phyloP scores from a whole-genome alignment of 805 yeast genomes.

The Blastobotrys peoriensis region DNA sequence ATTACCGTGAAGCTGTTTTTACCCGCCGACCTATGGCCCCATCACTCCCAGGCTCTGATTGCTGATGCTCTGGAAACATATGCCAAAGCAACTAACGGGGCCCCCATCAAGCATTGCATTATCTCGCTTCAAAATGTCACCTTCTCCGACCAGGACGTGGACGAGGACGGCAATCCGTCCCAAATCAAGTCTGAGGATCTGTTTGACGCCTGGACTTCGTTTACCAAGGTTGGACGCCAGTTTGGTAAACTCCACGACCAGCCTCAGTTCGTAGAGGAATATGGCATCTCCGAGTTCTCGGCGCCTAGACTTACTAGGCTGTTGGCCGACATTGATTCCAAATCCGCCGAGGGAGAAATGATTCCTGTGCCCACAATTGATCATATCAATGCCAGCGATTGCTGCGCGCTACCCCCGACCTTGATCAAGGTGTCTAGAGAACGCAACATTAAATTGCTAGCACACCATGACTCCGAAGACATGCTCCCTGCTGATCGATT shows the following conservation, averaged over 20 bases:
- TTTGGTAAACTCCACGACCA: not conserved
- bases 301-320: constrained; percentile 19
- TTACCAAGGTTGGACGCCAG: constrained; percentile 11
- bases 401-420: constrained; percentile 32
- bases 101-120: constrained; percentile 12
- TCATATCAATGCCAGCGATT: constrained; percentile 31
- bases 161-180: constrained; percentile 13
- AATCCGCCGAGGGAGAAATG: not conserved
- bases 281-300: constrained; percentile 29
- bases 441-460: constrained; percentile 25
- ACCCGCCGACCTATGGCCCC: constrained; percentile 9
- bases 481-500: constrained; percentile 18
- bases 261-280: constrained; percentile 9
- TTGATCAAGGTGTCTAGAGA: constrained; percentile 24
- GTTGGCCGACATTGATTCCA: constrained; percentile 10
- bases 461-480: constrained; percentile 30
- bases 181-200: constrained; percentile 5
- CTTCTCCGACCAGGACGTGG: constrained; percentile 25
- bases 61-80: constrained; percentile 10
- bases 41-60: constrained; percentile 4
- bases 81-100: not conserved
- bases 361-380: constrained; percentile 20
- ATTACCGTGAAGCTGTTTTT: constrained; percentile 19
- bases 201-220: constrained; percentile 19
- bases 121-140: constrained; percentile 26